Conservation (phyloP, 2,329 filamentous ascomycete species). For the Paracoccidioides brasiliensis region DNA sequence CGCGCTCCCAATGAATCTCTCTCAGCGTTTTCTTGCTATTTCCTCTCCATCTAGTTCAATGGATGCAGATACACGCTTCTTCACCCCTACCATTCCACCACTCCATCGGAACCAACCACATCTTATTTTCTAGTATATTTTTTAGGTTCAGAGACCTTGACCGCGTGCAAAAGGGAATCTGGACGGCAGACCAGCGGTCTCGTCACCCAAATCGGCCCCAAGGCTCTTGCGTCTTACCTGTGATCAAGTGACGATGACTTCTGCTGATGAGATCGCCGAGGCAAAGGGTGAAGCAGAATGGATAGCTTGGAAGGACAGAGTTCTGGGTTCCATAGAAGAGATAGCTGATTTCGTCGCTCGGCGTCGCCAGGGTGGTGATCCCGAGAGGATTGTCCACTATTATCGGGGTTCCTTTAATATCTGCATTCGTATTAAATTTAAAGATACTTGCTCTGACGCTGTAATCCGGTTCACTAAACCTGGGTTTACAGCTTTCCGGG, state of each 20-base stretch:
- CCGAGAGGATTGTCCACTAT: background rate
- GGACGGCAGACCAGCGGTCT: no score
- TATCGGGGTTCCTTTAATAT: background rate
- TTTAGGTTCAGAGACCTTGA: no score
- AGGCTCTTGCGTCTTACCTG: no score
- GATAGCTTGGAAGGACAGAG: background rate
- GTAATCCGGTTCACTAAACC: background rate
- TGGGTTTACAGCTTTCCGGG: slow-evolving; percentile 2
- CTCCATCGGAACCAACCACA: no score
- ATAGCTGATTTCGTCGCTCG: background rate
- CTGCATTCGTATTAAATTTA: background rate
- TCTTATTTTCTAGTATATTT: no score
- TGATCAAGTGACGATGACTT: background rate
- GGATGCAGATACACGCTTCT: no score
- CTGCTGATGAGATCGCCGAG: background rate
- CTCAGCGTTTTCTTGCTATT: no score
- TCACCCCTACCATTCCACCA: no score
- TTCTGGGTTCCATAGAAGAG: background rate
- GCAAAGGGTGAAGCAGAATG: background rate
- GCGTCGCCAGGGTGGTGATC: background rate
- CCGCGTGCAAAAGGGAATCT: no score
- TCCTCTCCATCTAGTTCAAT: no score
- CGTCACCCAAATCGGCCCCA: no score
- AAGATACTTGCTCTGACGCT: background rate
- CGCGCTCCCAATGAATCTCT: no score